phyloP scores from a whole-genome alignment of 2,329 filamentous ascomycete species.

The Fusarium metavorans region DNA sequence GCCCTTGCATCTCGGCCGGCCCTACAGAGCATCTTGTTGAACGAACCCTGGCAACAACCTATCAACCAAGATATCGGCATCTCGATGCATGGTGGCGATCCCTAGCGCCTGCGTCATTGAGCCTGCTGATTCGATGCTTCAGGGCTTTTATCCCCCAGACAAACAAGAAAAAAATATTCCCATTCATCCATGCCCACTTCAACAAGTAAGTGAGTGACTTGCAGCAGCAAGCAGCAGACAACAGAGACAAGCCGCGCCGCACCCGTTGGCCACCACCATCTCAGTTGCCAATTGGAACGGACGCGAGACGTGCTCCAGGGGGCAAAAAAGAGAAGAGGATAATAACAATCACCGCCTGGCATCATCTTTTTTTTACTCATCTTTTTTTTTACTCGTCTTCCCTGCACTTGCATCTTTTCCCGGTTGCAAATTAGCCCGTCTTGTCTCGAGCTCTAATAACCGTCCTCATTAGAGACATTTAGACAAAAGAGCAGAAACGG shows the following conservation, averaged over 20 bases:
- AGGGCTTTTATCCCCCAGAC: not conserved
- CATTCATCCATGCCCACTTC: not conserved
- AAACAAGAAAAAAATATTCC: slow-evolving; percentile 5
- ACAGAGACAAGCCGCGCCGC: slow-evolving; percentile 2
- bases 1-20: slow-evolving; percentile 4
- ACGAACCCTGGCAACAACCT: slow-evolving; percentile 12
- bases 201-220: not conserved
- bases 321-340: not conserved
- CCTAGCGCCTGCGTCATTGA: slow-evolving; percentile 25
- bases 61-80: slow-evolving; percentile 25
- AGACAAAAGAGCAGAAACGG: slow-evolving; percentile 7
- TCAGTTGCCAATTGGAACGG: not conserved
- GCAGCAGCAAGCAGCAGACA: not conserved
- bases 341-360: slow-evolving; percentile 5
- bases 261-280: slow-evolving; percentile 4
- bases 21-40: slow-evolving; percentile 3
- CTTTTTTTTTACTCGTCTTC: not conserved
- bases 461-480: slow-evolving; percentile 1
- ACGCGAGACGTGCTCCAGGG: not conserved
- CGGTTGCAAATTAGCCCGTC: slow-evolving; percentile 2
- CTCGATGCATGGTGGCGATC: slow-evolving; percentile 28
- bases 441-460: not conserved
- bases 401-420: not conserved
- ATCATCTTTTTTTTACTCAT: not conserved
- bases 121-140: slow-evolving; percentile 15